Evolutionary conservation across 75 land plant genomes (phyloP).

Genomic region (Picea sitchensis): DNA sequence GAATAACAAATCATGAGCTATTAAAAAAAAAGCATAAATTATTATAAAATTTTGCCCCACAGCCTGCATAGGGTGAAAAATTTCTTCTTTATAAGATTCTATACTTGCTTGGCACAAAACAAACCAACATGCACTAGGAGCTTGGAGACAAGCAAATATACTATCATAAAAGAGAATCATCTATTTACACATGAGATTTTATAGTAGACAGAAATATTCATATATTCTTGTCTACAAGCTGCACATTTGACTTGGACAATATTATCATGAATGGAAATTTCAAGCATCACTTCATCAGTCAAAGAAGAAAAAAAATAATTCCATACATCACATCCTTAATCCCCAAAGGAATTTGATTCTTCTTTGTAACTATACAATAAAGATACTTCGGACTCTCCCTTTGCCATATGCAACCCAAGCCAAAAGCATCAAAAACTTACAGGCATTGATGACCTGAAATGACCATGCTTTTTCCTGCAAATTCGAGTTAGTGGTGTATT

Average conservation of each 20-base stretch:
- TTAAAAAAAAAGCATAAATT: neutral
- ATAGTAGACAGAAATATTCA: neutral
- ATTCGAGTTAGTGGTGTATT: neutral
- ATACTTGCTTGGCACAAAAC: neutral
- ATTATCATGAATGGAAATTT: neutral
- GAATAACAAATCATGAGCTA: neutral
- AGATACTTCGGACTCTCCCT: neutral
- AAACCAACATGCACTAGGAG: neutral
- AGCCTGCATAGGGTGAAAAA: neutral
- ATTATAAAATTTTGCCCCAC: neutral
- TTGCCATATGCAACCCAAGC: neutral
- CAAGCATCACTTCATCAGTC: neutral
- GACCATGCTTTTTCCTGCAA: constrained; percentile 14
- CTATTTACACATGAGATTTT: neutral
- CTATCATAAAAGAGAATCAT: neutral
- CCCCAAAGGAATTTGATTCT: neutral
- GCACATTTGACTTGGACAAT: constrained; percentile 6
- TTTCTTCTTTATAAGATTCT: neutral
- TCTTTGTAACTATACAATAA: constrained; percentile 5
- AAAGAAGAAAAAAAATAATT: neutral
- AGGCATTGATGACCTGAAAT: constrained; percentile 5
- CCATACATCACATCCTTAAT: neutral
- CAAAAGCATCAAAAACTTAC: neutral
- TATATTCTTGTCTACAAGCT: neutral
- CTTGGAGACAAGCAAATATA: neutral